Evolutionary conservation across 306 rosid species (phyloP).

Genomic region (Vigna mungo): DNA sequence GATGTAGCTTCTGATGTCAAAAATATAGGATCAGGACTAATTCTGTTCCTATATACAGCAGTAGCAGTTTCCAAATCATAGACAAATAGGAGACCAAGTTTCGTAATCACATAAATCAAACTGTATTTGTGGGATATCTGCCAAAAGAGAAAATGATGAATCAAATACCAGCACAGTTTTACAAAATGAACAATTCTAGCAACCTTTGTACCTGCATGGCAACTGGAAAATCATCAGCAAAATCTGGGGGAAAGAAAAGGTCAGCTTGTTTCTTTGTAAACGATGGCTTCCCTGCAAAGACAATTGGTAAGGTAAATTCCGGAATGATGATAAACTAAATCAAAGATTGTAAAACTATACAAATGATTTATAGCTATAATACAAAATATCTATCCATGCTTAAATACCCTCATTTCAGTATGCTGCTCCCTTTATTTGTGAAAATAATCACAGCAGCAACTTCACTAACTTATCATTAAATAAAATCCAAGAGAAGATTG

Average conservation of each 20-base stretch:
- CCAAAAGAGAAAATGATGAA: conserved; percentile 39
- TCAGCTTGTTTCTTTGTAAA: conserved; percentile 98
- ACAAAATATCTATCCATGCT: conserved; percentile 20
- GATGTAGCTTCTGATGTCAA: conserved; percentile 97
- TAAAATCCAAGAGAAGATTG: conserved; percentile 21
- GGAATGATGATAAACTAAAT: conserved; percentile 32
- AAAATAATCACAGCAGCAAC: conserved; percentile 21
- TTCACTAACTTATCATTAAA: conserved; percentile 12
- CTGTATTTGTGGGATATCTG: conserved; percentile 97
- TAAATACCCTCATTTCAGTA: conserved; percentile 19
- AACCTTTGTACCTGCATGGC: conserved; percentile 86
- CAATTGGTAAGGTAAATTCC: conserved; percentile 37
- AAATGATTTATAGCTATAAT: conserved; percentile 22
- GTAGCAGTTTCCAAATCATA: conserved; percentile 98
- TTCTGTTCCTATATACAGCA: conserved; percentile 97
- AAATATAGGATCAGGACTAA: conserved; percentile 98
- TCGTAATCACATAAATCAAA: conserved; percentile 96
- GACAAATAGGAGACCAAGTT: conserved; percentile 98
- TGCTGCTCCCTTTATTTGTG: conserved; percentile 23
- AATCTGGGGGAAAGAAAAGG: conserved; percentile 99
- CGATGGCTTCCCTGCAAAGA: conserved; percentile 86
- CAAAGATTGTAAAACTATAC: conserved; percentile 23
- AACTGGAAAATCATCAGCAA: conserved; percentile 98
- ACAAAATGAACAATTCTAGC: conserved; percentile 31
- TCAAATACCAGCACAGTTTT: conserved; percentile 36